Evolutionary conservation across 2,329 filamentous ascomycete species (phyloP).

Genomic region (Hypocrella siamensis): DNA sequence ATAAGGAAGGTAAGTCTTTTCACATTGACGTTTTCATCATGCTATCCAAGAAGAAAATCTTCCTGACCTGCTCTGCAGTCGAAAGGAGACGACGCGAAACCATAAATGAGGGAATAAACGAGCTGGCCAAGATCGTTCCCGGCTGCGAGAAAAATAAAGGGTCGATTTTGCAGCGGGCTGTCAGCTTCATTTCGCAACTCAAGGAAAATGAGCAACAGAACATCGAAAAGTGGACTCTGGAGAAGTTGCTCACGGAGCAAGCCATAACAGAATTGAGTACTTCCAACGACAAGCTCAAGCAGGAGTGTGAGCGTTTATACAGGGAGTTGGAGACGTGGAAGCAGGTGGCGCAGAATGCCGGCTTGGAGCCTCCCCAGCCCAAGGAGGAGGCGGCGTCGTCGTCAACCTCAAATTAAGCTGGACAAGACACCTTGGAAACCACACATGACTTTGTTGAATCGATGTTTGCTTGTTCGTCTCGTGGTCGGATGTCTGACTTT

Average conservation of each 20-base stretch:
- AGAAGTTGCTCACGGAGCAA: constrained; percentile 80
- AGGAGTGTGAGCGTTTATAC: constrained; percentile 63
- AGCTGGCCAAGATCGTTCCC: constrained; percentile 92
- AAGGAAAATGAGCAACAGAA: constrained; percentile 91
- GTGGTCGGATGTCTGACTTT: neutral
- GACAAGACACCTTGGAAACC: too few relatives aligned
- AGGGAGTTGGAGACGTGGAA: constrained; percentile 69
- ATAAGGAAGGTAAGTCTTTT: constrained; percentile 75
- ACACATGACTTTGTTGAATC: too few relatives aligned
- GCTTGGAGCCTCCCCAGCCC: constrained; percentile 28
- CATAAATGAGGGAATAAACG: constrained; percentile 98
- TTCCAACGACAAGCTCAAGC: constrained; percentile 76
- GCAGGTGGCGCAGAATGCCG: constrained; percentile 45
- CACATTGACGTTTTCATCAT: neutral
- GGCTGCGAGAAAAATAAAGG: constrained; percentile 99
- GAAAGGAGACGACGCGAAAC: constrained; percentile 93
- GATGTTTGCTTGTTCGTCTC: neutral
- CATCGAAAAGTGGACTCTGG: constrained; percentile 84
- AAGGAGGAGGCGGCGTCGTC: constrained; percentile 21
- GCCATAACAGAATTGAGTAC: constrained; percentile 76
- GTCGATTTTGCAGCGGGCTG: constrained; percentile 82
- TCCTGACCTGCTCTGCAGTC: constrained; percentile 38
- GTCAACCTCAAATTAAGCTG: too few relatives aligned
- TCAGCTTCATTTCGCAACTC: constrained; percentile 85
- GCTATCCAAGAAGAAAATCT: neutral